Evolutionary conservation across 2,329 filamentous ascomycete genomes (phyloP).

Genomic region (Fusarium setosum): DNA sequence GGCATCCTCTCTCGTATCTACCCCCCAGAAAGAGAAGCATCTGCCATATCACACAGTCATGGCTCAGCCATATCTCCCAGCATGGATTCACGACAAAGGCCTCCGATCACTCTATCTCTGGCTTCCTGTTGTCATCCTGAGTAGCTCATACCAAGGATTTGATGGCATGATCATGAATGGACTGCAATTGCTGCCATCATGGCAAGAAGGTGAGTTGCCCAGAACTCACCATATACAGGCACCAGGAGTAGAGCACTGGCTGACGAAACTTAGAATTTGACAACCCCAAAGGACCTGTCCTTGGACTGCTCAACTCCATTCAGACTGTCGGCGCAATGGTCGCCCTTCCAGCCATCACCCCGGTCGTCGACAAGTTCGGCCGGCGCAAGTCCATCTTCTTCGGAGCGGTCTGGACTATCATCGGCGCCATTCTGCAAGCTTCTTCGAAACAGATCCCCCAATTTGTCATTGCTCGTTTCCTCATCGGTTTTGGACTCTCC

Average conservation of each 20-base stretch:
- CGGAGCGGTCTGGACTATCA: background rate
- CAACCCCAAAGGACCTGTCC: background rate
- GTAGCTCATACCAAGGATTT: background rate
- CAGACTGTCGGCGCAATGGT: background rate
- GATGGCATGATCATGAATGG: background rate
- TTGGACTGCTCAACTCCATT: background rate
- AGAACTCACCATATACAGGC: background rate
- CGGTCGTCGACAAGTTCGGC: slow-evolving; percentile 39
- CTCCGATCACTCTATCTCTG: slow-evolving; percentile 3
- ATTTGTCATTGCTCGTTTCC: background rate
- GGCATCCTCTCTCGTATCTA: too few relatives aligned
- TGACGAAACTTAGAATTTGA: too few relatives aligned
- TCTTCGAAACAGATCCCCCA: background rate
- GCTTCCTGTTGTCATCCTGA: slow-evolving; percentile 3
- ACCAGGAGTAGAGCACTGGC: too few relatives aligned
- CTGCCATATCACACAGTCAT: background rate
- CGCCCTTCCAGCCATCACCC: background rate
- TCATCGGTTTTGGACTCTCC: background rate
- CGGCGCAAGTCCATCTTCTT: background rate
- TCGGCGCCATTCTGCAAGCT: background rate
- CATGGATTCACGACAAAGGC: slow-evolving; percentile 10
- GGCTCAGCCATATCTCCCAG: background rate
- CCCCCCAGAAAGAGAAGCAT: background rate
- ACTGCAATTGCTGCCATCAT: background rate
- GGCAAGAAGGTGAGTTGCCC: background rate